Evolutionary conservation across 305 asterid species (phyloP).

Genomic region (Solanum hybrid): DNA sequence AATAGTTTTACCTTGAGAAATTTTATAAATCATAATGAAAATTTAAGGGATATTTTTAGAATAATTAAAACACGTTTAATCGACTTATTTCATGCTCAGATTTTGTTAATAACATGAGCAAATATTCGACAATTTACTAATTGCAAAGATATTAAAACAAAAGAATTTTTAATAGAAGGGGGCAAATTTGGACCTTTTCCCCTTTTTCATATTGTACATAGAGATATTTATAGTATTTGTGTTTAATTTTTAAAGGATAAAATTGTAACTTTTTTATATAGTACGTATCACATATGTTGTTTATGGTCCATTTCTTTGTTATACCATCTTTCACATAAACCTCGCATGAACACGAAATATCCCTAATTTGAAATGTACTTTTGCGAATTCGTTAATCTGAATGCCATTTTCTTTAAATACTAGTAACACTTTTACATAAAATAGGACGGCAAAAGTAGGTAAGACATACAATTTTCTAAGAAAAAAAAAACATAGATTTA

Average conservation of each 20-base stretch:
- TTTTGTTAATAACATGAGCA: background rate
- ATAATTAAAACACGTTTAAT: background rate
- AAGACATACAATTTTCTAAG: background rate
- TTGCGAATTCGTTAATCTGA: background rate
- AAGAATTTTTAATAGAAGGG: background rate
- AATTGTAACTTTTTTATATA: too few species aligned
- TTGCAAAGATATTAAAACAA: background rate
- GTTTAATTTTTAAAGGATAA: too few species aligned
- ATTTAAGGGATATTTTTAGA: background rate
- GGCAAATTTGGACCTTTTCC: too few species aligned
- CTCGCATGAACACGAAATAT: background rate
- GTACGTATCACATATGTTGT: background rate
- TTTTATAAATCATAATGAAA: too few species aligned
- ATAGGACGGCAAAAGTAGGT: background rate
- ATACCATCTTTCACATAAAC: background rate
- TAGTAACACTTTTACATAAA: background rate
- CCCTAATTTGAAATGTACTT: fast-evolving
- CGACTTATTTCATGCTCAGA: background rate
- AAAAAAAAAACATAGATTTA: background rate
- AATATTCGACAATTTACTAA: background rate
- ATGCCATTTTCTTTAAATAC: background rate
- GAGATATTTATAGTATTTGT: background rate
- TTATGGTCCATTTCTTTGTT: background rate
- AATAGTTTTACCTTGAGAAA: background rate
- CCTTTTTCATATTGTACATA: background rate